Evolutionary conservation across 805 yeast species (phyloP).

Genomic region (Candida schatavii): DNA sequence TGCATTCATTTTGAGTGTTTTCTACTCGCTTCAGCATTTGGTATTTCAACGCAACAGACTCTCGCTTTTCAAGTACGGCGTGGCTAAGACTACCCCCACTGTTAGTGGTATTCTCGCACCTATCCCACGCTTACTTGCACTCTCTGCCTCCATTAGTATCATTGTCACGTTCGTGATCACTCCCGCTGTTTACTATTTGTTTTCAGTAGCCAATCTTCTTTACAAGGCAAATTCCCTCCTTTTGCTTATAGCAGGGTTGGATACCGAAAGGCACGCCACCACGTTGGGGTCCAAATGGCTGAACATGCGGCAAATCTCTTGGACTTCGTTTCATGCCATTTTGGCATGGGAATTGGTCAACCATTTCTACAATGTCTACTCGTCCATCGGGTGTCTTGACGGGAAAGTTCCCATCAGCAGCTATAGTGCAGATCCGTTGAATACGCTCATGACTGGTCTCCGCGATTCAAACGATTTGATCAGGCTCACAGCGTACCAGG

Average conservation of each 20-base stretch:
- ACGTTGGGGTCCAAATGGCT: background rate
- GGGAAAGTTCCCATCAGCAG: constrained; percentile 60
- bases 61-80: constrained; percentile 44
- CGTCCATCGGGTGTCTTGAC: constrained; percentile 70
- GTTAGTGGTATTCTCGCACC: constrained; percentile 20
- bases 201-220: background rate
- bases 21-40: constrained; percentile 51
- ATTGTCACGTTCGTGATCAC: background rate
- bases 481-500: constrained; percentile 71
- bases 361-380: constrained; percentile 59
- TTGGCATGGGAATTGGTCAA: constrained; percentile 55
- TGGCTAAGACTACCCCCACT: constrained; percentile 40
- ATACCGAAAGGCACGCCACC: constrained; percentile 16
- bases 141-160: background rate
- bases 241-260: constrained; percentile 26
- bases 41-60: constrained; percentile 56
- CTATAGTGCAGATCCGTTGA: constrained; percentile 58
- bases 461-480: constrained; percentile 30
- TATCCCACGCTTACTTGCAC: constrained; percentile 22
- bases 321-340: constrained; percentile 24
- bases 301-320: background rate
- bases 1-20: constrained; percentile 35
- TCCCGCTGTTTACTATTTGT: background rate
- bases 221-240: constrained; percentile 34
- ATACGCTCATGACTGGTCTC: constrained; percentile 63